Evolutionary conservation across 2,329 filamentous ascomycete genomes (phyloP).

Genomic region (Sporothrix sp.): DNA sequence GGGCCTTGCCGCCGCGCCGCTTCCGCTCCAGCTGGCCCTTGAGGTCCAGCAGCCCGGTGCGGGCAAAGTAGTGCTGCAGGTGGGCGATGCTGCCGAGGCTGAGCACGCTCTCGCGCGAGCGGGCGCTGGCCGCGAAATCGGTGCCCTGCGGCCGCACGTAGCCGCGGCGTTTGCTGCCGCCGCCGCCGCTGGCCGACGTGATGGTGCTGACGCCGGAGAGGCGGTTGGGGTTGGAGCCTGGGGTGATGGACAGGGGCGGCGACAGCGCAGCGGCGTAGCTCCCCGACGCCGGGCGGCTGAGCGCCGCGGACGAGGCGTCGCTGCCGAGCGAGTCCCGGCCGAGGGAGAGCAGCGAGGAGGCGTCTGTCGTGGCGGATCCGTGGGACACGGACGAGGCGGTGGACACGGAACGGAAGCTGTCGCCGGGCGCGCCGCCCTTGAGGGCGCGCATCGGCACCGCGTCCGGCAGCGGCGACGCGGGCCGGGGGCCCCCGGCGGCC

Average conservation of each 20-base stretch:
- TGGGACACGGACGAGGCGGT: conserved; percentile 49
- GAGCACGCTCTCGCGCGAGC: conserved; percentile 87
- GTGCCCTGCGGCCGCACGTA: conserved; percentile 83
- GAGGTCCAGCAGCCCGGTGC: conserved; percentile 85
- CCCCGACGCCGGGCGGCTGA: conserved; percentile 55
- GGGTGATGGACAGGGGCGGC: background rate
- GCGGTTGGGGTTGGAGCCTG: conserved; percentile 41
- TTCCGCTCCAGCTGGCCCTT: conserved; percentile 78
- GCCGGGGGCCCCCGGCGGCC: conserved; percentile 32
- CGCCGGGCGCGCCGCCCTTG: conserved; percentile 15
- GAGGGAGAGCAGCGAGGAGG: conserved; percentile 44
- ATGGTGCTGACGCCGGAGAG: conserved; percentile 50
- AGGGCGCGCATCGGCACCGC: conserved; percentile 48
- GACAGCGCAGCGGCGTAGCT: conserved; percentile 34
- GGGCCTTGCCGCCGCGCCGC: conserved; percentile 40
- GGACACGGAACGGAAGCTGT: conserved; percentile 55
- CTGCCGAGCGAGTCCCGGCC: conserved; percentile 46
- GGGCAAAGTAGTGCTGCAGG: conserved; percentile 95
- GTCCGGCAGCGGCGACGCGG: conserved; percentile 56
- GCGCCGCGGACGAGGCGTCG: conserved; percentile 29
- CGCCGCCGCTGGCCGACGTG: conserved; percentile 22
- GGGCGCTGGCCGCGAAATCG: conserved; percentile 82
- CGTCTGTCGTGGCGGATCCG: conserved; percentile 40
- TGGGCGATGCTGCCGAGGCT: conserved; percentile 94
- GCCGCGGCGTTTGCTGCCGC: conserved; percentile 51